A percentile compares a stretch with the other conserved stretches of the same genome.
Conservation (phyloP, 2,329 filamentous ascomycete genomes). For the Fusarium staphyleae region DNA sequence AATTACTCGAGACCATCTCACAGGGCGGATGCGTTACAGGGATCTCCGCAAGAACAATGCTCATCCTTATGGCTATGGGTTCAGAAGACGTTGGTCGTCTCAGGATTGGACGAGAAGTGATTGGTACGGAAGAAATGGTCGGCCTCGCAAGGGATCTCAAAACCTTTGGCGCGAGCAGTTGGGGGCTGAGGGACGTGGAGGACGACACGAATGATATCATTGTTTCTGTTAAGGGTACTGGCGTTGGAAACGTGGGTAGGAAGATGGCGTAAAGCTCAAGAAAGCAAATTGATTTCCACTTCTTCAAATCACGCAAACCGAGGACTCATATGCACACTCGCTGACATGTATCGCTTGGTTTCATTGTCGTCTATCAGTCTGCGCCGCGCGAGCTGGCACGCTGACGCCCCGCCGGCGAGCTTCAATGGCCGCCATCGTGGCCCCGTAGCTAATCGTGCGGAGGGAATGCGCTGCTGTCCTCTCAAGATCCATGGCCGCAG, state of each 20-base stretch:
- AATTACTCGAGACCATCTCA: slow-evolving; percentile 82
- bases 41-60: slow-evolving; percentile 74
- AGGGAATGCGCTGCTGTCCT: slow-evolving; percentile 59
- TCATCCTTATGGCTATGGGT: slow-evolving; percentile 97
- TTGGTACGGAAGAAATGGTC: slow-evolving; percentile 82
- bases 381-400: slow-evolving; percentile 29
- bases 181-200: slow-evolving; percentile 82
- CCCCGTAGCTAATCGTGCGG: slow-evolving; percentile 62
- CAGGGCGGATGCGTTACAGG: slow-evolving; percentile 82
- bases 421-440: slow-evolving; percentile 60
- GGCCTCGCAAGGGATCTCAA: slow-evolving; percentile 83
- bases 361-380: slow-evolving; percentile 33
- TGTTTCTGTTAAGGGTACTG: slow-evolving; percentile 89
- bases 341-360: slow-evolving; percentile 9
- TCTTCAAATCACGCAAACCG: slow-evolving; percentile 18
- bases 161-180: slow-evolving; percentile 88
- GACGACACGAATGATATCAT: slow-evolving; percentile 77
- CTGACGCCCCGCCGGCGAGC: slow-evolving; percentile 49
- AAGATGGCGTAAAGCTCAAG: slow-evolving; percentile 70
- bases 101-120: slow-evolving; percentile 78
- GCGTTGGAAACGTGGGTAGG: slow-evolving; percentile 92
- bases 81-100: slow-evolving; percentile 92
- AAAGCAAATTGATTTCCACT: slow-evolving; percentile 31
- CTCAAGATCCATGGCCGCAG: slow-evolving; percentile 56
- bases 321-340: background rate